phyloP scores from a whole-genome alignment of 2,329 filamentous ascomycete species.

The Alternaria sp. region DNA sequence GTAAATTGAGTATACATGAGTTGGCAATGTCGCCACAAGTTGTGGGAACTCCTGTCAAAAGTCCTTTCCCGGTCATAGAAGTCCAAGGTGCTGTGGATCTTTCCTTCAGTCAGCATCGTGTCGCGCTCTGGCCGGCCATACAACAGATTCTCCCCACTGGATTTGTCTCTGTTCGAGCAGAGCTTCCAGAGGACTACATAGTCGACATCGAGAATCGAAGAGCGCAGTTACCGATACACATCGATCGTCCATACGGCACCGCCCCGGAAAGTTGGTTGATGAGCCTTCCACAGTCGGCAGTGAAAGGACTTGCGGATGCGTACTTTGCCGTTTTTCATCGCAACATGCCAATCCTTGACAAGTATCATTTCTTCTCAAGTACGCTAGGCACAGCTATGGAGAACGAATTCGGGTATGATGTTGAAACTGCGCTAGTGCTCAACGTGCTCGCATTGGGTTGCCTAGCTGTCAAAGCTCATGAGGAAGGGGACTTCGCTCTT shows the following conservation, averaged over 20 bases:
- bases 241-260: conserved; percentile 45
- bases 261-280: conserved; percentile 55
- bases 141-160: conserved; percentile 54
- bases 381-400: conserved; percentile 60
- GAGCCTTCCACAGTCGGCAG: conserved; percentile 56
- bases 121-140: conserved; percentile 60
- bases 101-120: conserved; percentile 62
- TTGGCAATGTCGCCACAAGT: conserved; percentile 37
- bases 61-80: conserved; percentile 31
- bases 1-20: conserved; percentile 33
- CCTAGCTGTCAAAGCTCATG: conserved; percentile 58
- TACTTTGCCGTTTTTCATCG: conserved; percentile 65
- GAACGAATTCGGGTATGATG: conserved; percentile 60
- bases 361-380: conserved; percentile 60
- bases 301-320: conserved; percentile 62
- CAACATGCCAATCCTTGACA: conserved; percentile 62
- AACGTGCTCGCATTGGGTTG: conserved; percentile 62
- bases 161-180: conserved; percentile 49
- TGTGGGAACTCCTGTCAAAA: conserved; percentile 36
- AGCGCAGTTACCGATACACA: conserved; percentile 54
- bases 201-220: conserved; percentile 59
- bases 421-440: conserved; percentile 62
- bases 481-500: conserved; percentile 59
- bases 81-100: conserved; percentile 44
- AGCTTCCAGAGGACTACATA: conserved; percentile 59